Conservation (phyloP, 2,329 filamentous ascomycete species). For the Penicillium sp. region DNA sequence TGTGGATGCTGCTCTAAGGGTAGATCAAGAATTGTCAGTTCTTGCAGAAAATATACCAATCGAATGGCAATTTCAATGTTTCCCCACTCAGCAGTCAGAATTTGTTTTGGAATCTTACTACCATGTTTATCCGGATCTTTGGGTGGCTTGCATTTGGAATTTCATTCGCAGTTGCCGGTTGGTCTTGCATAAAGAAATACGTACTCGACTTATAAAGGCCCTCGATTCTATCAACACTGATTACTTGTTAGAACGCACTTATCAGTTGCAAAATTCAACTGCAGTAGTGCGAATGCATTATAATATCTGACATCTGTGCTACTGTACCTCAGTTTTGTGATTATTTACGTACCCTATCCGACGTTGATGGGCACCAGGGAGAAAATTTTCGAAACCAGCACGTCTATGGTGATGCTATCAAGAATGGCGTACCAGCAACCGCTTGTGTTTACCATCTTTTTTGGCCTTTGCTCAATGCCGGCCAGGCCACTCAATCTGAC, state of each 20-base stretch:
- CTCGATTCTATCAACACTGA: background rate
- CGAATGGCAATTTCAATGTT: slow-evolving; percentile 2
- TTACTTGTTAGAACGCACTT: background rate
- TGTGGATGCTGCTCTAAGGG: background rate
- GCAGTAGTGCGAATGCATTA: background rate
- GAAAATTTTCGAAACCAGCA: background rate
- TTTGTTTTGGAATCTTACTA: slow-evolving; percentile 1
- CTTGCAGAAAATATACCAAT: slow-evolving; percentile 1
- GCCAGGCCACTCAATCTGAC: slow-evolving; percentile 2
- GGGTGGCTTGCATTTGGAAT: slow-evolving; percentile 16
- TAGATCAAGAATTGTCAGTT: background rate
- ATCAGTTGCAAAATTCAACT: background rate
- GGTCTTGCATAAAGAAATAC: slow-evolving; percentile 14
- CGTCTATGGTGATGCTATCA: background rate
- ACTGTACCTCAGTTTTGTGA: slow-evolving; percentile 10
- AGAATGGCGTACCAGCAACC: slow-evolving; percentile 10
- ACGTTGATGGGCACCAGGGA: background rate
- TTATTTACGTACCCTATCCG: background rate
- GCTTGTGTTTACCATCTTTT: slow-evolving; percentile 15
- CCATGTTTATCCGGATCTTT: slow-evolving; percentile 16
- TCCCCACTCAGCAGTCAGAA: background rate
- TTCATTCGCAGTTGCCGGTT: slow-evolving; percentile 16
- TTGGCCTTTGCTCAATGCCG: slow-evolving; percentile 16
- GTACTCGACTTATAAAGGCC: background rate
- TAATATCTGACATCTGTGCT: slow-evolving; percentile 6